phyloP scores from a whole-genome alignment of 441 rosid genomes.

The Euphorbia celastroides region DNA sequence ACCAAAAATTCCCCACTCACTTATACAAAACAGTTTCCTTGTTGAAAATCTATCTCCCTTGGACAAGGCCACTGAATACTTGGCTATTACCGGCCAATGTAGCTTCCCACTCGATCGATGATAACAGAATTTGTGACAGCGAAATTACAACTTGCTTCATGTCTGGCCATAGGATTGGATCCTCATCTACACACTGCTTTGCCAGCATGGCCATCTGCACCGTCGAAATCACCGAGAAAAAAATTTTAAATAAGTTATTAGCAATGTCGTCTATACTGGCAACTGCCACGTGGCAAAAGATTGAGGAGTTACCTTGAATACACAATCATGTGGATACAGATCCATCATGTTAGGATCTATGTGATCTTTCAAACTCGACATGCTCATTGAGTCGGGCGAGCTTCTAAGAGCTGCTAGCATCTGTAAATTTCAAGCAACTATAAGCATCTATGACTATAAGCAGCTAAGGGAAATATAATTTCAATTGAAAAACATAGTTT shows the following conservation, averaged over 20 bases:
- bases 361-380: slow-evolving; percentile 67
- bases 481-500: slow-evolving; percentile 5
- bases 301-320: slow-evolving; percentile 58
- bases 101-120: slow-evolving; percentile 98
- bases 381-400: slow-evolving; percentile 64
- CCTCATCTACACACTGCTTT: slow-evolving; percentile 90
- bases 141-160: slow-evolving; percentile 93
- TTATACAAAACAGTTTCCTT: neutral
- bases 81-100: slow-evolving; percentile 97
- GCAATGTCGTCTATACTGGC: too few species aligned
- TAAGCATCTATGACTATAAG: too few species aligned
- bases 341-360: slow-evolving; percentile 81
- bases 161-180: slow-evolving; percentile 85
- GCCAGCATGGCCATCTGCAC: slow-evolving; percentile 77
- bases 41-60: slow-evolving; percentile 59
- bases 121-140: slow-evolving; percentile 79
- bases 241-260: slow-evolving; percentile 1
- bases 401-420: slow-evolving; percentile 72
- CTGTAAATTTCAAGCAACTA: slow-evolving; percentile 54
- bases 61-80: slow-evolving; percentile 95
- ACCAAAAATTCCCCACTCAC: slow-evolving; percentile 26
- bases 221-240: slow-evolving; percentile 5
- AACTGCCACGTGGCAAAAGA: neutral
- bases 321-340: slow-evolving; percentile 86
- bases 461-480: too few species aligned